A percentile compares a stretch with the other conserved stretches of the same genome.
Conservation (phyloP, 306 rosid species). For the Prunus salicina region DNA sequence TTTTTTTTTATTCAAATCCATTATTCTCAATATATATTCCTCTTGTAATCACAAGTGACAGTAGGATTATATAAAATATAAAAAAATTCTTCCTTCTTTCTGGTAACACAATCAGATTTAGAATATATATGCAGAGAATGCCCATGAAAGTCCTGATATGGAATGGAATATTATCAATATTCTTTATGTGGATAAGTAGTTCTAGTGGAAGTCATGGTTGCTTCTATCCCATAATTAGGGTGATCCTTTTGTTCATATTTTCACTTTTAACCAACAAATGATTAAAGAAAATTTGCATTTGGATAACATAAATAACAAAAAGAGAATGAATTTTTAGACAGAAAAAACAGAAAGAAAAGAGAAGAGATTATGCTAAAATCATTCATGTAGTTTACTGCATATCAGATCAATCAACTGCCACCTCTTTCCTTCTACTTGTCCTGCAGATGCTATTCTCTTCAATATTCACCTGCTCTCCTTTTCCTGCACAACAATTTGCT, state of each 20-base stretch:
- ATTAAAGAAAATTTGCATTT: background rate
- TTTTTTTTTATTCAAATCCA: background rate
- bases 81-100: too few species aligned
- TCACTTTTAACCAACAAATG: background rate
- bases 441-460: conserved; percentile 22
- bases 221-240: background rate
- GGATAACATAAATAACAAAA: background rate
- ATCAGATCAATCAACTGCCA: background rate
- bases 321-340: background rate
- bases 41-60: background rate
- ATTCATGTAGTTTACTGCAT: background rate
- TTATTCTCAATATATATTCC: background rate
- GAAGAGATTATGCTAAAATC: background rate
- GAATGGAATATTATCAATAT: conserved; percentile 9
- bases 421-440: conserved; percentile 24
- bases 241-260: background rate
- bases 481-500: conserved; percentile 6
- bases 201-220: conserved; percentile 5
- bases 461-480: background rate
- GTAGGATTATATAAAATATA: too few species aligned
- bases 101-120: background rate
- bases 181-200: background rate
- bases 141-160: conserved; percentile 12
- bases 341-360: background rate
- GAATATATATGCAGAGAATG: background rate